phyloP scores from a whole-genome alignment of 2,329 filamentous ascomycete species.

The Hysterium pulicare region DNA sequence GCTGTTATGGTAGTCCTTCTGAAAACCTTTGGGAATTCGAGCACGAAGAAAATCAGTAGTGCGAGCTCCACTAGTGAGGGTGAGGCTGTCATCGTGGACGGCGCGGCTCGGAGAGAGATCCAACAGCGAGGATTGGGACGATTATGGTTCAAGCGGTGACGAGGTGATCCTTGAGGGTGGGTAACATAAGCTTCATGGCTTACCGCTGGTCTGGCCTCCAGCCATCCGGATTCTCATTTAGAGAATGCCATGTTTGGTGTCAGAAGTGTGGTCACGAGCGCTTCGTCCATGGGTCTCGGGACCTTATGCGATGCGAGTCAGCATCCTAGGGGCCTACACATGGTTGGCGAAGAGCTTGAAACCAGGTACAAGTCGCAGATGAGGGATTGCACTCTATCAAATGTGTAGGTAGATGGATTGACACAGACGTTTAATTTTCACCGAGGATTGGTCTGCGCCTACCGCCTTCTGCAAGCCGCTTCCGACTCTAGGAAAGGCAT shows the following conservation, averaged over 20 bases:
- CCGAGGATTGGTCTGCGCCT: too few relatives aligned
- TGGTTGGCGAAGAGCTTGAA: neutral
- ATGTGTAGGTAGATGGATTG: too few relatives aligned
- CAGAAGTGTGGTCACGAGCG: neutral
- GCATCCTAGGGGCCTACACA: neutral
- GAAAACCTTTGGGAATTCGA: conserved; percentile 36
- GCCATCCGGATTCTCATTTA: too few relatives aligned
- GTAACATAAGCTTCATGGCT: neutral
- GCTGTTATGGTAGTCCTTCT: conserved; percentile 66
- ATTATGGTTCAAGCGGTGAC: conserved; percentile 22
- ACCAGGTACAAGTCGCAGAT: neutral
- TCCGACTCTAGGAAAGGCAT: too few relatives aligned
- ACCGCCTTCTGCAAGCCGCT: too few relatives aligned
- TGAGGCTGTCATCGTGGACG: conserved; percentile 51
- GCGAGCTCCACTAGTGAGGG: conserved; percentile 40
- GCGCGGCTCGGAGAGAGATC: conserved; percentile 40
- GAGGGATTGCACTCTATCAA: too few relatives aligned
- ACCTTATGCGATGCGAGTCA: neutral
- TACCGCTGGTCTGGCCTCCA: neutral
- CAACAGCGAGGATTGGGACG: conserved; percentile 40
- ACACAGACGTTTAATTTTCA: too few relatives aligned
- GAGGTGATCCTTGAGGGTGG: neutral
- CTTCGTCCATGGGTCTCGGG: neutral
- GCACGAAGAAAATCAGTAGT: conserved; percentile 35
- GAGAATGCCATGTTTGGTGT: neutral